Conservation (phyloP, 2,329 filamentous ascomycete genomes). For the Phialemoniopsis sp. region DNA sequence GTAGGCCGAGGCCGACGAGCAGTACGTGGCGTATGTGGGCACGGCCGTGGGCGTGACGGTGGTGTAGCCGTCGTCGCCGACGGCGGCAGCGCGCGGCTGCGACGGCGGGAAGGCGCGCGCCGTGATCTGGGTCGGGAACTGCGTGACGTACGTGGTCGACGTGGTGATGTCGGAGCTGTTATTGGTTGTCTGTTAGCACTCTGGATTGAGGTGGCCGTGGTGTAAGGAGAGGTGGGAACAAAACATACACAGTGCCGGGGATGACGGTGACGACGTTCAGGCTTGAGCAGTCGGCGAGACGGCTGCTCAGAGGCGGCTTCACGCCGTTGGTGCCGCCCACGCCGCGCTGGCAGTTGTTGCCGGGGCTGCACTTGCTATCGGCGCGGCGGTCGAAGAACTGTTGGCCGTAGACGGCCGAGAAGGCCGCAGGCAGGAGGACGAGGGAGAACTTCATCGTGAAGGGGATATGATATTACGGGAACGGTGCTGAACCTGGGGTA, state of each 20-base stretch:
- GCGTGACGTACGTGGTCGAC: no score
- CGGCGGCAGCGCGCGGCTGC: no score
- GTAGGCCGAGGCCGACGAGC: constrained; percentile 8
- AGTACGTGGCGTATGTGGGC: constrained; percentile 7
- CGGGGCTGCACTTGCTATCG: background rate
- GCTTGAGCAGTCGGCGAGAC: background rate
- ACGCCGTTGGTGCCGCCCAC: constrained; percentile 1
- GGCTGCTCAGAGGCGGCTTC: background rate
- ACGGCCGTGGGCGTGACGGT: constrained; percentile 1
- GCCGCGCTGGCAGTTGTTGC: constrained; percentile 6
- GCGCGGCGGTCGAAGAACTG: constrained; percentile 9
- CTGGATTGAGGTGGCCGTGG: no score
- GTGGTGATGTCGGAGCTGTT: no score
- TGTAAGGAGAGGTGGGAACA: no score
- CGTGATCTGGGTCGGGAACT: no score
- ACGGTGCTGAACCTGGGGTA: background rate
- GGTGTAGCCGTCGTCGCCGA: no score
- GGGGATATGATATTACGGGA: no score
- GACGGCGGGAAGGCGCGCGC: no score
- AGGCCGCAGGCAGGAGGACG: constrained; percentile 15
- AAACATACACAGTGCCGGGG: no score
- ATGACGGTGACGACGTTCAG: no score
- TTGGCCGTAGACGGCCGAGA: constrained; percentile 9
- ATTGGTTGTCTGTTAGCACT: no score
- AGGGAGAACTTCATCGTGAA: constrained; percentile 9